These are phyloP conservation scores for Candida oleophila DNA, from an alignment of 805 yeast genomes.

Conservation along the genomic window DNA sequence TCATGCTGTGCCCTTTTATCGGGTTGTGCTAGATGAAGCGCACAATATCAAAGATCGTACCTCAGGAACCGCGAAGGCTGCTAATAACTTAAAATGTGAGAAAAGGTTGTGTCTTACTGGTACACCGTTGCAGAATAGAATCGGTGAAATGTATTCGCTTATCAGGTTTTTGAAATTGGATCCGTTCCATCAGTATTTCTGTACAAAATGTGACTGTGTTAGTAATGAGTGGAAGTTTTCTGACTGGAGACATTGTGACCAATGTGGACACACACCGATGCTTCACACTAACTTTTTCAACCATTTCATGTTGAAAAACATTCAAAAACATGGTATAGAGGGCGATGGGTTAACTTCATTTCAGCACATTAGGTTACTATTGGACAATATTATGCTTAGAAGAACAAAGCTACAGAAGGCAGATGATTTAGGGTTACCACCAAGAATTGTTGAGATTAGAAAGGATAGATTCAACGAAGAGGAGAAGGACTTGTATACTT, in stretches of 20 bases:
- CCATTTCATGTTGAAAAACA: slow-evolving; percentile 92
- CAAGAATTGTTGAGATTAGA: slow-evolving; percentile 87
- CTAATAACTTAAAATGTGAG: slow-evolving; percentile 65
- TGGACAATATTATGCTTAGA: slow-evolving; percentile 84
- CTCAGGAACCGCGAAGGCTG: slow-evolving; percentile 91
- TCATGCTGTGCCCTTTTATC: slow-evolving; percentile 72
- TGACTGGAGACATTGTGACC: slow-evolving; percentile 79
- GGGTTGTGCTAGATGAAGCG: slow-evolving; percentile 94
- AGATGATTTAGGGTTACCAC: slow-evolving; percentile 96
- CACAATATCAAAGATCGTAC: slow-evolving; percentile 96
- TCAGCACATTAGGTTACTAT: slow-evolving; percentile 66
- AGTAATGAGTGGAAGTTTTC: slow-evolving; percentile 83
- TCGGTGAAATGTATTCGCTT: slow-evolving; percentile 93
- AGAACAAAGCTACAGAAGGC: slow-evolving; percentile 96
- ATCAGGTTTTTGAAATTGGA: slow-evolving; percentile 78
- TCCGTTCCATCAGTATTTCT: slow-evolving; percentile 87
- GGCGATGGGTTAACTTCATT: slow-evolving; percentile 83
- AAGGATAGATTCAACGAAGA: slow-evolving; percentile 89
- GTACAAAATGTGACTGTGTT: slow-evolving; percentile 88
- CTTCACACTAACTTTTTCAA: slow-evolving; percentile 93
- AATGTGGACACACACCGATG: slow-evolving; percentile 92
- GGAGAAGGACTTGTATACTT: slow-evolving; percentile 88
- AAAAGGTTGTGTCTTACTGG: slow-evolving; percentile 94
- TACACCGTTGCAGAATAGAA: slow-evolving; percentile 93
- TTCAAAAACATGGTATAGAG: slow-evolving; percentile 78